phyloP scores from a whole-genome alignment of 169 alveolate species.

The Theileria orientalis region DNA sequence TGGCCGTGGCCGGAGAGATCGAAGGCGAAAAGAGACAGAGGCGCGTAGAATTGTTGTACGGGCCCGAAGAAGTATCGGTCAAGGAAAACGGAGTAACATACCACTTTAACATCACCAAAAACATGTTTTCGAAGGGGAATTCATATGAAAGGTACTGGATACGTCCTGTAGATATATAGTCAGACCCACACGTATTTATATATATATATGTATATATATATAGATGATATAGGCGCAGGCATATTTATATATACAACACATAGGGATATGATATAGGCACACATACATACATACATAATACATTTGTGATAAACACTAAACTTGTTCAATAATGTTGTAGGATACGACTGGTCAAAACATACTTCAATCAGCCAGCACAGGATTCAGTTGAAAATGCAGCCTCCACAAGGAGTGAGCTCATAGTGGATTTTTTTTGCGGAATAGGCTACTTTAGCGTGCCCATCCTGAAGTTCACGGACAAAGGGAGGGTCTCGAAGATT shows the following conservation, averaged over 20 bases:
- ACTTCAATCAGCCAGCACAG: too few species aligned
- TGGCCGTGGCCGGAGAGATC: slow-evolving; percentile 50
- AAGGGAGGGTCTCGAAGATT: slow-evolving; percentile 1
- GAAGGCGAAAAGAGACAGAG: slow-evolving; percentile 45
- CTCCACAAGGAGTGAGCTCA: slow-evolving; percentile 43
- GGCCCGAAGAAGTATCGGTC: slow-evolving; percentile 32
- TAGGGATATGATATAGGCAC: too few species aligned
- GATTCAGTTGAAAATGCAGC: too few species aligned
- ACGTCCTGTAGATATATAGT: slow-evolving; percentile 20
- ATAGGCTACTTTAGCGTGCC: slow-evolving; percentile 77
- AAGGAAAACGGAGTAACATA: slow-evolving; percentile 65
- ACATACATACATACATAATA: too few species aligned
- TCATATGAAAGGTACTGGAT: slow-evolving; percentile 65
- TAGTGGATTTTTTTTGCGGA: slow-evolving; percentile 80
- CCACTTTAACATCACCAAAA: slow-evolving; percentile 52
- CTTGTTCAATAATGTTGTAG: too few species aligned
- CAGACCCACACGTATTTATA: too few species aligned
- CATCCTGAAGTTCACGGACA: slow-evolving; percentile 30
- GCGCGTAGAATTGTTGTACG: slow-evolving; percentile 37
- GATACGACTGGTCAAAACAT: too few species aligned
- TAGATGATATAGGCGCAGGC: background rate
- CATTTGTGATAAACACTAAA: too few species aligned
- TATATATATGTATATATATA: background rate
- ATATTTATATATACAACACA: background rate
- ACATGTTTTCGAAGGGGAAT: slow-evolving; percentile 76